Base-by-base conservation (phyloP, 352 stramenopile genomes). In the Phytophthora ramorum region DNA sequence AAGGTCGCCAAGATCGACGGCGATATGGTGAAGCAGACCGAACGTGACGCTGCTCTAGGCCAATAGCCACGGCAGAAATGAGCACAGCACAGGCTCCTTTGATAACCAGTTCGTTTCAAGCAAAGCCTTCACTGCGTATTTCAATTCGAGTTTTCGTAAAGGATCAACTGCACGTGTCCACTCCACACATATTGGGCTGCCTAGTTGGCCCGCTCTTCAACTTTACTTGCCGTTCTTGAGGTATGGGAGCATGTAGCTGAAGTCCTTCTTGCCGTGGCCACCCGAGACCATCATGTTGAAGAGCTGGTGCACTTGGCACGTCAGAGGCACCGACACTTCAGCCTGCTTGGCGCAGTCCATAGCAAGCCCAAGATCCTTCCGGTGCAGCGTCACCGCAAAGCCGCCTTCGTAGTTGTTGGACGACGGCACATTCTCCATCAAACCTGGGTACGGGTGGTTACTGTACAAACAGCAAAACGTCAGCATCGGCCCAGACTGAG, bases 341-440 rank as follows among this genome's bases (percentile, higher is more conserved):
- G 91, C 84, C 34, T 81, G 69, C 66, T 97, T 96, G 61, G 86
- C 95, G 24, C 89, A 93, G 63, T 97, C 87, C 20, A 98, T 82
- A 6, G 96, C 97, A 44, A 99, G 87, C 10, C 91, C 90, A 4
- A 99, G 74, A 78, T 99, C 97, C 76, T 99, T 99, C 48, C 98
- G 87, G 92, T 99, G 98, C 8, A 99, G 83, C 45, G 81, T 79
- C 13, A 88, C 86, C 12, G 85, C 90, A 69, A 99, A 98, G 2
- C 96, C 83, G 59, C 89, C 79, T 79, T 97, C 87, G 76, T 98
- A 93, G 71, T 91, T 75, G 75, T 93, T 92, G 14, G 89, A 89
- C 22, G 93, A 77, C 16, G 96, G 85, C 52, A 98, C 89, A 64
- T 90, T 83, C 70, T 93, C 76, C 89, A 98, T 89, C 50, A 98